Percentiles rank a stretch among this genome's conserved stretches.
Conservation (phyloP, 306 rosid genomes). For the Dalbergia cochinchinensis region DNA sequence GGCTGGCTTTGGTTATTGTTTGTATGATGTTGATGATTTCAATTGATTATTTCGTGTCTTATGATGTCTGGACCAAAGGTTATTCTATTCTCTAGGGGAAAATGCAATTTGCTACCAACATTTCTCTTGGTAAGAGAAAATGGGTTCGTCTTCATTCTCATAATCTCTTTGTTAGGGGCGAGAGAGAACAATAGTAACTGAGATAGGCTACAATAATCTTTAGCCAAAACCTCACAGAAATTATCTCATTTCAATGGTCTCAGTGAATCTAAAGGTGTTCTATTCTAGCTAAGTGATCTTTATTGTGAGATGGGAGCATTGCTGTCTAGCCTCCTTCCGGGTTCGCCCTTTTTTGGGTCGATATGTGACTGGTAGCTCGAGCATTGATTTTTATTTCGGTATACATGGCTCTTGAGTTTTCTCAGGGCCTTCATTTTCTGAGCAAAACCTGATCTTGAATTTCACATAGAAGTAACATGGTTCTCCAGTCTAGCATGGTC, state of each 20-base stretch:
- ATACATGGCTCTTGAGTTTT: neutral
- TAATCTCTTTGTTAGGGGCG: no score
- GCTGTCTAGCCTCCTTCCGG: neutral
- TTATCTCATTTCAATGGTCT: neutral
- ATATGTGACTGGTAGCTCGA: conserved; percentile 1
- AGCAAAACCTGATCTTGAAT: conserved; percentile 18
- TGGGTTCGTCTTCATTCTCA: neutral
- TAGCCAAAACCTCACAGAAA: neutral
- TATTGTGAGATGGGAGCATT: neutral
- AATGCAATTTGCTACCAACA: no score
- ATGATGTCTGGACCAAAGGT: no score
- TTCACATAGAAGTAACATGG: conserved; percentile 4
- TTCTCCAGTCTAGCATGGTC: neutral
- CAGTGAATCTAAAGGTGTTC: neutral
- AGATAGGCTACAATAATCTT: neutral
- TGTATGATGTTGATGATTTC: no score
- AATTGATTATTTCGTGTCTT: no score
- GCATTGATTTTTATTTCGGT: conserved; percentile 6
- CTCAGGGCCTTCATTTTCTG: neutral
- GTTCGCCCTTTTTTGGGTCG: neutral
- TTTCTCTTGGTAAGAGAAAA: no score
- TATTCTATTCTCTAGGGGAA: no score
- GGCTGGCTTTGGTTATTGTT: no score
- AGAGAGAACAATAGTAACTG: no score
- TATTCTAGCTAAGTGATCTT: neutral